Percentiles rank a stretch among this genome's conserved stretches.
These are phyloP conservation scores for Aureobasidium lini DNA, from an alignment of 2,329 filamentous ascomycete genomes.

Conservation along the genomic window DNA sequence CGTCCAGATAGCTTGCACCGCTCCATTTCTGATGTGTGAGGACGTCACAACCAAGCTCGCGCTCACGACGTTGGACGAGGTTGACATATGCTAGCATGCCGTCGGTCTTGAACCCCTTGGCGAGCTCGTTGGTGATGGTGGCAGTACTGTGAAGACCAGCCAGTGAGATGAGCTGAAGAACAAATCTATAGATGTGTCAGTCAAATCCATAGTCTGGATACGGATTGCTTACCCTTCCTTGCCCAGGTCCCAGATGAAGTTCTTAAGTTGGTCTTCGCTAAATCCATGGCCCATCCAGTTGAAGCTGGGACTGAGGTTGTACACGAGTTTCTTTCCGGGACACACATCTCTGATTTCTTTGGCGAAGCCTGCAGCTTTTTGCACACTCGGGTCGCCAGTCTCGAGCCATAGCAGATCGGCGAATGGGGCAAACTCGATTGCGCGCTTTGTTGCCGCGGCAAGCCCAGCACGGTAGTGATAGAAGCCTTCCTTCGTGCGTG, in stretches of 20 bases:
- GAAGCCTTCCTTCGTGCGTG: slow-evolving; percentile 86
- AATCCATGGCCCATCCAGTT: slow-evolving; percentile 99
- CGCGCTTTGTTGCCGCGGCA: slow-evolving; percentile 82
- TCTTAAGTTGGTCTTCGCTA: slow-evolving; percentile 70
- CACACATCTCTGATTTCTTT: slow-evolving; percentile 61
- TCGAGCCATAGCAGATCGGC: slow-evolving; percentile 97
- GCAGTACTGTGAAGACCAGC: slow-evolving; percentile 58
- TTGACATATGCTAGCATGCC: slow-evolving; percentile 99
- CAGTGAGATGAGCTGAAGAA: slow-evolving; percentile 55
- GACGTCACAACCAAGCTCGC: slow-evolving; percentile 86
- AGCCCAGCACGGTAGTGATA: slow-evolving; percentile 87
- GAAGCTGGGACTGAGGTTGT: slow-evolving; percentile 94
- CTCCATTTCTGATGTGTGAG: slow-evolving; percentile 90
- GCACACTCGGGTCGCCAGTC: slow-evolving; percentile 79
- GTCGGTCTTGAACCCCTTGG: slow-evolving; percentile 73
- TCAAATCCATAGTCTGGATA: not conserved
- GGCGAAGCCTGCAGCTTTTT: slow-evolving; percentile 68
- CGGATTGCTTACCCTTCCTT: slow-evolving; percentile 63
- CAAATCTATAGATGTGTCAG: slow-evolving; percentile 4
- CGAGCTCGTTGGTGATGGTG: slow-evolving; percentile 64
- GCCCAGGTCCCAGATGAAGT: slow-evolving; percentile 94
- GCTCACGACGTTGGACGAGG: slow-evolving; percentile 79
- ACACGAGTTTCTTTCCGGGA: slow-evolving; percentile 84
- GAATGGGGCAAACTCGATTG: slow-evolving; percentile 82
- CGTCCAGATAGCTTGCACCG: slow-evolving; percentile 70